Percentiles rank a stretch among this genome's conserved stretches.
Evolutionary conservation across 306 rosid genomes (phyloP).

Genomic region (Quercus rubra): DNA sequence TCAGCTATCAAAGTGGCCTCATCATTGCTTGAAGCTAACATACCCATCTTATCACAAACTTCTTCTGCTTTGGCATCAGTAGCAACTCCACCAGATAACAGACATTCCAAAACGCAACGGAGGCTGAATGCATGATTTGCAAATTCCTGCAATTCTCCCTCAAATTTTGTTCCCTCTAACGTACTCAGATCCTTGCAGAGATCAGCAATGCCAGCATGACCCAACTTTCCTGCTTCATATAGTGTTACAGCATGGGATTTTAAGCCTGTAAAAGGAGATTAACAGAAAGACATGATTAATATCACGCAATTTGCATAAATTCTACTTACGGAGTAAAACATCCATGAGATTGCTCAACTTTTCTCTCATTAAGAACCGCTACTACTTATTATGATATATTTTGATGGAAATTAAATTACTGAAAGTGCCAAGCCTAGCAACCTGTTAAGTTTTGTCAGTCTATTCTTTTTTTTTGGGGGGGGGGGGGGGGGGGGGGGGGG

Average conservation of each 20-base stretch:
- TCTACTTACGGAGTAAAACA: background rate
- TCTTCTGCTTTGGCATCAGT: conserved; percentile 40
- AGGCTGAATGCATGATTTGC: conserved; percentile 98
- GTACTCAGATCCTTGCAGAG: conserved; percentile 94
- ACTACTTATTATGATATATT: background rate
- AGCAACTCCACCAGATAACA: conserved; percentile 75
- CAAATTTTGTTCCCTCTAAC: conserved; percentile 79
- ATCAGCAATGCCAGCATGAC: conserved; percentile 85
- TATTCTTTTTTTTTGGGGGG: background rate
- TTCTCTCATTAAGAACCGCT: background rate
- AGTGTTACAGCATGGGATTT: conserved; percentile 98
- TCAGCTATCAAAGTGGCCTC: conserved; percentile 39
- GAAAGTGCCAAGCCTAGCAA: background rate
- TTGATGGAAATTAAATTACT: background rate
- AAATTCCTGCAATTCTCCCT: conserved; percentile 94
- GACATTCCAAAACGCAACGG: conserved; percentile 85
- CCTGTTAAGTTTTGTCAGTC: background rate
- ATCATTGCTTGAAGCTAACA: conserved; percentile 41
- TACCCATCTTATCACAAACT: conserved; percentile 33
- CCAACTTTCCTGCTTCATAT: conserved; percentile 94
- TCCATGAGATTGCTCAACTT: background rate
- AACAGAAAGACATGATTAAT: conserved; percentile 8
- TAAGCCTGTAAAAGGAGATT: conserved; percentile 57
- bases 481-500: too few species aligned
- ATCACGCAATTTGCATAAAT: background rate